Conservation (phyloP, 169 alveolate genomes). For the Cryptosporidium sp. region DNA sequence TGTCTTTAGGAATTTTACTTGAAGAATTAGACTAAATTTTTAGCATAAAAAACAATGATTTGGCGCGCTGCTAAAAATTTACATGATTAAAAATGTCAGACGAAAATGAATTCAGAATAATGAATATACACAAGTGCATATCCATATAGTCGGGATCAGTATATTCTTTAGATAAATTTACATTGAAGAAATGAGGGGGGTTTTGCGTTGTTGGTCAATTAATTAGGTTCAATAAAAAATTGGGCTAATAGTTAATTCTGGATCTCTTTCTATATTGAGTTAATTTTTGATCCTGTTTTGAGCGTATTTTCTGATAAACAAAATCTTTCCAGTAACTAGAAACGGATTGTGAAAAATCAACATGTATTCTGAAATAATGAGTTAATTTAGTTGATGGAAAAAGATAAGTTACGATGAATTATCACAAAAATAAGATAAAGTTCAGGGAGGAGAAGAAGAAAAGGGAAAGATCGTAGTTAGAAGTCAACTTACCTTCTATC, state of each 20-base stretch:
- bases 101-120: neutral
- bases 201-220: neutral
- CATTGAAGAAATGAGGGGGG: neutral
- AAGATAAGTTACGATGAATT: neutral
- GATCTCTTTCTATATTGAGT: neutral
- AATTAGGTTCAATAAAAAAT: neutral
- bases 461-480: neutral
- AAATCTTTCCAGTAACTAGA: slow-evolving; percentile 82
- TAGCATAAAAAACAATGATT: no score
- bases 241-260: neutral
- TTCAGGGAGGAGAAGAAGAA: neutral
- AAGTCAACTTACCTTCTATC: slow-evolving; percentile 88
- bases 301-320: neutral
- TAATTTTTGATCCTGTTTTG: neutral
- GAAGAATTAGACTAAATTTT: no score
- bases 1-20: no score
- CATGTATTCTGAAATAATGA: slow-evolving; percentile 83
- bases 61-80: neutral
- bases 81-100: no score
- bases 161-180: neutral
- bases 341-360: slow-evolving; percentile 91
- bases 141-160: no score
- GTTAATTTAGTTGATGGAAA: neutral
- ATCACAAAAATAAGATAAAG: neutral
- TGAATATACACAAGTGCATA: neutral